Base-by-base conservation (phyloP, 2,329 filamentous ascomycete species). In the Ophiostoma sp. region DNA sequence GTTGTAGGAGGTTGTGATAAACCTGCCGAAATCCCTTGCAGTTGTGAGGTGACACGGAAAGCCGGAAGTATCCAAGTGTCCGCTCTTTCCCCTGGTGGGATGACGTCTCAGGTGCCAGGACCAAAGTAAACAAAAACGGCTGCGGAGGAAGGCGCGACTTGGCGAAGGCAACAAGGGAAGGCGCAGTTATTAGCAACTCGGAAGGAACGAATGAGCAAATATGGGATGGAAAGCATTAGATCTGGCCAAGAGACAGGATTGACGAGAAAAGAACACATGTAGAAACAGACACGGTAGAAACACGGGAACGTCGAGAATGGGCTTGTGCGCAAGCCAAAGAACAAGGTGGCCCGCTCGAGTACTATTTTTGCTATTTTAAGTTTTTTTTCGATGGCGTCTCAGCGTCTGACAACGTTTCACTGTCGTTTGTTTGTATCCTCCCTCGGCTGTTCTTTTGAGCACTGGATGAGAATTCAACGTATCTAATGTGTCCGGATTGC, bases 81-180 rank as follows among this genome's bases (percentile, higher is more conserved):
- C n/a, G 64, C 64, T 41, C 36, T 11, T 41, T 44, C 35, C 35
- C 35, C 64, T 66, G 64, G 64, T 66, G 36, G 64, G 35, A 66
- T 66, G 64, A 41, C 64, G 64, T 65, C 62, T 65, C 62, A 65
- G 20, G 62, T 65, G 33, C 52, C 33, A 65, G 62, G 62, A 33
- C 62, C 33, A 66, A 66, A 66, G 64, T 66, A 66, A 66, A 66
- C 64, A 67, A 67, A 41, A 23, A 41, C 8, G 64, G 35, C n/a
- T 67, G 64, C 10, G 64, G n/a, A 23, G 65, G 65, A 44, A 67
- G n/a, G 65, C 27, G 65, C 36, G 36, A 67, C 54, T 33, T 54
- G 35, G 66, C 66, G 36, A 27, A n/a, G 2, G 41, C 35, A 35
- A 36, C 31, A 36, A 64, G 3, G 13, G 31, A 62, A 62, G 57